Base-by-base conservation (phyloP, 768 basidiomycete genomes). In the Lanmaoa rubissima region DNA sequence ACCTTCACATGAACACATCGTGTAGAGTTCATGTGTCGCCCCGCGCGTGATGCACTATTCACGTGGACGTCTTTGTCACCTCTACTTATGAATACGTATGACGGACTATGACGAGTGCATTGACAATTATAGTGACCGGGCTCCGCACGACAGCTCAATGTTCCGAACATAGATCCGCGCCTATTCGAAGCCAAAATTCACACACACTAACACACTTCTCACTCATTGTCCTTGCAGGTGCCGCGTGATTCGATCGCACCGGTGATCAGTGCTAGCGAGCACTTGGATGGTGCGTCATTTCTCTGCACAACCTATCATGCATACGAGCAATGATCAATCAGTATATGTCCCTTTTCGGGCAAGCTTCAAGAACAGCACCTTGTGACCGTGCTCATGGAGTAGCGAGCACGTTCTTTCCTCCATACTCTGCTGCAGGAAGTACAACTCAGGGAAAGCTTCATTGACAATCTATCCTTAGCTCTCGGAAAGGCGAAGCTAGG, bases 141-240 rank as follows among this genome's bases (percentile, higher is more conserved):
- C 36, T 14, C 31, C 43, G 13, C 35, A 56, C 10, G 31, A 26
- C 12, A 31, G 13, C 10, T 13, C 34, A 36, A 39, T n/a, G 19
- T 45, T 46, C 38, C 21, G n/a, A 44, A 38, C 32, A 34, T 40
- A 35, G 12, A 4, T 36, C 24, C 8, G 31, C 21, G 9, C 49
- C n/a, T 39, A 61, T 61, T 55, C 38, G 26, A 61, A 51, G 45
- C 48, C n/a, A 21, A 12, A 32, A 36, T 28, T 58, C 24, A 24
- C 55, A 45, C 40, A 11, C 38, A 0, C 34, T 13, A 24, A 17
- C 9, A 10, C n/a, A 39, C 32, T 36, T 48, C 41, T 31, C 31
- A 19, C 36, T 19, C 26, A 12, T 26, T 31, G 26, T 40, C 47
- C 13, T 36, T 43, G 35, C 36, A 11, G 26, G 32, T 42, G 10